These are phyloP conservation scores for Volvariella surrecta DNA, from an alignment of 1,284 basidiomycete genomes.

Conservation along the genomic window DNA sequence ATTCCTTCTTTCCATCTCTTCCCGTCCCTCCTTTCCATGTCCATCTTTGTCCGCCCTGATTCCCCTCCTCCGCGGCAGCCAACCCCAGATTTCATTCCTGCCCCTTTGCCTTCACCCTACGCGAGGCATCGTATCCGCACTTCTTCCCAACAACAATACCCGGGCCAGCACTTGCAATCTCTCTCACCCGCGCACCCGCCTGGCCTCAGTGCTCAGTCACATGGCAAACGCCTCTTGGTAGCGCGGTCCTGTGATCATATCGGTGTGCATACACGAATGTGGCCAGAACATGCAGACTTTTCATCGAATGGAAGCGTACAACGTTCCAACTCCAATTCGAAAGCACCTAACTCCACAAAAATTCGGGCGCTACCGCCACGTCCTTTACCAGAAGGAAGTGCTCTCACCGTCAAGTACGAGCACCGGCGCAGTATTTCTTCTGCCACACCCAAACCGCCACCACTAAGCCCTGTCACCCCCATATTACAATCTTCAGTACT, in stretches of 20 bases:
- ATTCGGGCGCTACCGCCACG: too few relatives aligned
- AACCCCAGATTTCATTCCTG: constrained; percentile 26
- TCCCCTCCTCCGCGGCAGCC: constrained; percentile 36
- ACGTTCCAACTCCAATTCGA: too few relatives aligned
- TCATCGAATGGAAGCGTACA: too few relatives aligned
- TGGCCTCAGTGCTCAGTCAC: constrained; percentile 7
- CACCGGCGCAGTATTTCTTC: too few relatives aligned
- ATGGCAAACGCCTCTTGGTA: constrained; percentile 10
- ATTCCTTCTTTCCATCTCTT: not conserved
- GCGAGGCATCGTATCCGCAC: constrained; percentile 20
- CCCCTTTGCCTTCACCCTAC: constrained; percentile 26
- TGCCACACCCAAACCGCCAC: too few relatives aligned
- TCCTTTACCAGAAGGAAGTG: too few relatives aligned
- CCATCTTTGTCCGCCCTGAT: constrained; percentile 26
- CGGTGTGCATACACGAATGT: constrained; percentile 12
- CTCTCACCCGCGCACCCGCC: constrained; percentile 17
- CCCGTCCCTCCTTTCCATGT: constrained; percentile 13
- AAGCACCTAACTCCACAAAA: too few relatives aligned
- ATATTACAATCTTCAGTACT: not conserved
- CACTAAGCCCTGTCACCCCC: too few relatives aligned
- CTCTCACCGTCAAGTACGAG: too few relatives aligned
- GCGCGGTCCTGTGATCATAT: constrained; percentile 18
- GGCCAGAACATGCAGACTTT: not conserved
- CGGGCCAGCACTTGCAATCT: constrained; percentile 10
- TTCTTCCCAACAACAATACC: constrained; percentile 14